phyloP scores from a whole-genome alignment of 768 basidiomycete genomes.

The Ramaria rubella region DNA sequence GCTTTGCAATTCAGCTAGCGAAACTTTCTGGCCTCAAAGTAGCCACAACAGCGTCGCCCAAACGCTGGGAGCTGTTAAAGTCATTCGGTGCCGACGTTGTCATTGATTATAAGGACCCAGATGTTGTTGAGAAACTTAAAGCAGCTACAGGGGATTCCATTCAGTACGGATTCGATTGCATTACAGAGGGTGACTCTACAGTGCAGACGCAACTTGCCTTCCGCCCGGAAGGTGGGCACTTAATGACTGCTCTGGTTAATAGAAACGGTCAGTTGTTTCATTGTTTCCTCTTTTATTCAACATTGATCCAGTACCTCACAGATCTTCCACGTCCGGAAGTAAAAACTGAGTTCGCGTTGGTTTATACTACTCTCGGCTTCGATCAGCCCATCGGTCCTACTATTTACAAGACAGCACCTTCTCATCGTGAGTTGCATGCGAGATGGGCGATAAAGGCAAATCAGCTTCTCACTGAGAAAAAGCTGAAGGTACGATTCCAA shows the following conservation, averaged over 20 bases:
- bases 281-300: neutral
- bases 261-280: neutral
- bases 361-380: slow-evolving; percentile 9
- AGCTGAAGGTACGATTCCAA: neutral
- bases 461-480: neutral
- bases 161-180: neutral
- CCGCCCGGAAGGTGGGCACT: neutral
- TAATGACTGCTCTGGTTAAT: neutral
- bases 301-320: neutral
- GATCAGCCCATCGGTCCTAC: neutral
- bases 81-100: slow-evolving; percentile 38
- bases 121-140: neutral
- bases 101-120: slow-evolving; percentile 24
- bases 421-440: neutral
- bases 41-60: slow-evolving; percentile 37
- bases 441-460: neutral
- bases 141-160: neutral
- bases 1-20: slow-evolving; percentile 35
- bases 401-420: neutral
- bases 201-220: neutral
- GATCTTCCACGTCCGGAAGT: neutral
- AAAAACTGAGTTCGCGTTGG: neutral
- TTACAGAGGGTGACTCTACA: neutral
- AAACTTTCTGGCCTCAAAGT: slow-evolving; percentile 38
- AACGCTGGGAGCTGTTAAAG: slow-evolving; percentile 31